Conservation (phyloP, 805 yeast species). For the Candida germanica region DNA sequence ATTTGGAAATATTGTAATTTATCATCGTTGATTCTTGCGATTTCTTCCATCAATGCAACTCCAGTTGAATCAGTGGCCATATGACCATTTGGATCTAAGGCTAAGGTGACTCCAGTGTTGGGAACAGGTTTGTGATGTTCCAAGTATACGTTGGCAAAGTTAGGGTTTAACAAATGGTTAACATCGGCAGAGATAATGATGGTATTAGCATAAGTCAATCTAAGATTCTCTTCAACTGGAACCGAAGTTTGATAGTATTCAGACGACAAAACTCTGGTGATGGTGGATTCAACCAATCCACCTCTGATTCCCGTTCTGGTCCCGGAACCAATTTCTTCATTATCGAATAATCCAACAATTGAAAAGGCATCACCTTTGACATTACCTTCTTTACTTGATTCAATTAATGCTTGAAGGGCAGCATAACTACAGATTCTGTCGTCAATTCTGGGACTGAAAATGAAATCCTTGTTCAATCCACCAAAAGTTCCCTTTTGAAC, state of each 20-base stretch:
- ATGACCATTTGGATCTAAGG: constrained; percentile 76
- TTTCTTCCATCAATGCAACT: constrained; percentile 62
- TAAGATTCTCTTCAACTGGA: constrained; percentile 26
- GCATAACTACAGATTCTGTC: constrained; percentile 80
- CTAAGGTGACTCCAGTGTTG: constrained; percentile 68
- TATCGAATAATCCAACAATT: constrained; percentile 66
- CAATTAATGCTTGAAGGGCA: constrained; percentile 59
- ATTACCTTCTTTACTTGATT: constrained; percentile 23
- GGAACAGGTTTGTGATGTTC: constrained; percentile 80
- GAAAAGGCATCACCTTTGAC: constrained; percentile 41
- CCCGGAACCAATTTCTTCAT: constrained; percentile 82
- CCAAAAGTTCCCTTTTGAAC: constrained; percentile 77
- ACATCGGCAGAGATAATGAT: constrained; percentile 83
- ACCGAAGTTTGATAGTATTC: constrained; percentile 16
- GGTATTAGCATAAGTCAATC: constrained; percentile 64
- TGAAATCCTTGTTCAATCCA: constrained; percentile 64
- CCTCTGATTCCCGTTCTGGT: constrained; percentile 83
- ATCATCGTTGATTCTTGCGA: constrained; percentile 65
- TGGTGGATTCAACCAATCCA: constrained; percentile 63
- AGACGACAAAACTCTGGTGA: constrained; percentile 50
- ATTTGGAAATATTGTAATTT: constrained; percentile 78
- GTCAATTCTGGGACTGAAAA: constrained; percentile 80
- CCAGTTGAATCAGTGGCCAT: constrained; percentile 83
- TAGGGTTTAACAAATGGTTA: constrained; percentile 78
- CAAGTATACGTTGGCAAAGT: constrained; percentile 63